Evolutionary conservation across 179 eudicot species (phyloP).

Genomic region (Corrigiola litoralis): DNA sequence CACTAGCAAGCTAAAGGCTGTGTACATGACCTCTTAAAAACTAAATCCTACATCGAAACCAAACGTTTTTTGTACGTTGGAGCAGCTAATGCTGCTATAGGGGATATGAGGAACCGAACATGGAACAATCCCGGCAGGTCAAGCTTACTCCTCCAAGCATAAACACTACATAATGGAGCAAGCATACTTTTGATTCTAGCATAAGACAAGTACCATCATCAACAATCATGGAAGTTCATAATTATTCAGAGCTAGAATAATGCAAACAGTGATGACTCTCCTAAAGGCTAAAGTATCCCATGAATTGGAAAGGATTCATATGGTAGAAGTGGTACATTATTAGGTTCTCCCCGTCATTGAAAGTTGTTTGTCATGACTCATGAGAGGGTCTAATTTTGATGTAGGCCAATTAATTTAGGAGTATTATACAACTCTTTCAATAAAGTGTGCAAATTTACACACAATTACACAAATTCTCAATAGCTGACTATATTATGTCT

Average conservation of each 20-base stretch:
- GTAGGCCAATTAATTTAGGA: background rate
- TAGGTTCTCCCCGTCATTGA: background rate
- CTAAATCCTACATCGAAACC: too few relatives aligned
- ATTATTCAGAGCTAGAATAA: background rate
- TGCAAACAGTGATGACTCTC: background rate
- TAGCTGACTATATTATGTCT: background rate
- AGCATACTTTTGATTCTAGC: background rate
- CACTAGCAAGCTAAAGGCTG: too few relatives aligned
- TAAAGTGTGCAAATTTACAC: background rate
- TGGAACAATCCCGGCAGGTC: too few relatives aligned
- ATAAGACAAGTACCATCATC: background rate
- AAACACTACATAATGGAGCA: background rate
- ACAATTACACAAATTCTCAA: too few relatives aligned
- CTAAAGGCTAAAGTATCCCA: slow-evolving; percentile 5
- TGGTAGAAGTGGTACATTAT: too few relatives aligned
- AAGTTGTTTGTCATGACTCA: background rate
- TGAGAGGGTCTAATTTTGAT: background rate
- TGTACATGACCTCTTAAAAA: too few relatives aligned
- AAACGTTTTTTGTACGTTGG: too few relatives aligned
- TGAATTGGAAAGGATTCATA: background rate
- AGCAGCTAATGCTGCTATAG: too few relatives aligned
- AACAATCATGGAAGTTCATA: background rate
- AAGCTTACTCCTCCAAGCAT: background rate
- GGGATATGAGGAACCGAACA: too few relatives aligned
- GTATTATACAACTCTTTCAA: too few relatives aligned